Conservation (phyloP, 1,284 basidiomycete genomes). For the Cryptococcus neoformans region DNA sequence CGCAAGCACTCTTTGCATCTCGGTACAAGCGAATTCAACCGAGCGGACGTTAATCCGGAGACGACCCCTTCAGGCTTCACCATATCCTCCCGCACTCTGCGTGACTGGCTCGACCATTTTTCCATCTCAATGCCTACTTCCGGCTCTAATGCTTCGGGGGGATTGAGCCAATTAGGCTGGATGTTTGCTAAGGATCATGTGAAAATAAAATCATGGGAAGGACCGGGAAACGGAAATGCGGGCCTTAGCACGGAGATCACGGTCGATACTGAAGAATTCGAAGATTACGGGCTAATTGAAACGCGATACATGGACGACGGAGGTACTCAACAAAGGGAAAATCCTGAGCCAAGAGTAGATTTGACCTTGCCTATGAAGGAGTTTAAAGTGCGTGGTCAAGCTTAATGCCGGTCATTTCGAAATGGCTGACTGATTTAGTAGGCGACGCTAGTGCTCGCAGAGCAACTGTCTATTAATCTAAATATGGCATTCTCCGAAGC, state of each 20-base stretch:
- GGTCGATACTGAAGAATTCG: conserved; percentile 41
- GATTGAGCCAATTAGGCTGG: conserved; percentile 40
- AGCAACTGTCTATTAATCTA: conserved; percentile 40
- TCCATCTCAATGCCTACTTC: conserved; percentile 22
- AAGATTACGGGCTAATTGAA: conserved; percentile 32
- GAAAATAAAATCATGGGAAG: conserved; percentile 44
- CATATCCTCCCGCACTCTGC: conserved; percentile 37
- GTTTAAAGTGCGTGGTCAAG: conserved; percentile 37
- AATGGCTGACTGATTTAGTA: conserved; percentile 7
- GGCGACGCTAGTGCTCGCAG: conserved; percentile 44
- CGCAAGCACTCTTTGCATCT: conserved; percentile 48
- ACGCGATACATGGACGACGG: conserved; percentile 1
- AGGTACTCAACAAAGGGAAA: not conserved
- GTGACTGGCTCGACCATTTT: conserved; percentile 49
- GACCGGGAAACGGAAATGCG: conserved; percentile 14
- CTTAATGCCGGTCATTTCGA: not conserved
- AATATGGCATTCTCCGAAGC: conserved; percentile 42
- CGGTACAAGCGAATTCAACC: conserved; percentile 37
- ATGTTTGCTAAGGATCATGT: conserved; percentile 38
- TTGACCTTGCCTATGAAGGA: conserved; percentile 48
- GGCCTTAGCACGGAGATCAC: conserved; percentile 44
- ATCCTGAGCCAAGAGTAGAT: conserved; percentile 18
- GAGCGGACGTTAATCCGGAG: conserved; percentile 41
- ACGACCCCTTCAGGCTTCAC: conserved; percentile 41
- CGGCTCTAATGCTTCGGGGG: conserved; percentile 15